Percentiles rank a stretch among this genome's conserved stretches.
Conservation (phyloP, 148 eudicot species). For the Vaccinium corymbosum region DNA sequence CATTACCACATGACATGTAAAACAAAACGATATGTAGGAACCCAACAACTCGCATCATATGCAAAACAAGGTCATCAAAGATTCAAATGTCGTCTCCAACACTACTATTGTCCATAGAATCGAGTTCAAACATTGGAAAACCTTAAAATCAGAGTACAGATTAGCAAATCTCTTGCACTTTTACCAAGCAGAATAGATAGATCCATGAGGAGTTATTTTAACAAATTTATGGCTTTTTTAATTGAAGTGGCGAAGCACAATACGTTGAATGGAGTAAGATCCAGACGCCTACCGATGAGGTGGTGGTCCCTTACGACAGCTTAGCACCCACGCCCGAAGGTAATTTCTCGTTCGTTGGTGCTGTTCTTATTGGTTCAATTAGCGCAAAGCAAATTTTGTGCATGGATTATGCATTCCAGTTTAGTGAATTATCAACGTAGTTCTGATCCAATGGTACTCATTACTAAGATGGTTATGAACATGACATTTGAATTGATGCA, state of each 20-base stretch:
- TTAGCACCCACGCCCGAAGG: constrained; percentile 67
- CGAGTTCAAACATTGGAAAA: background rate
- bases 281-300: constrained; percentile 87
- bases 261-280: constrained; percentile 93
- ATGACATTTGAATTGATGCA: constrained; percentile 34
- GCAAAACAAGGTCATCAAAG: too few relatives aligned
- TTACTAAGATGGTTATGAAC: background rate
- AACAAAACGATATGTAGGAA: too few relatives aligned
- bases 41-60: too few relatives aligned
- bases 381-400: background rate
- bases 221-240: background rate
- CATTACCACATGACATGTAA: too few relatives aligned
- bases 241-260: constrained; percentile 73
- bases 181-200: background rate
- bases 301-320: constrained; percentile 81
- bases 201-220: background rate
- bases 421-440: background rate
- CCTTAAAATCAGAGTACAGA: background rate
- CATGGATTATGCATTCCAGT: background rate
- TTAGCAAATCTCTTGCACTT: background rate
- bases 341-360: constrained; percentile 11
- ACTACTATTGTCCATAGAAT: too few relatives aligned
- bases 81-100: too few relatives aligned
- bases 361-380: background rate
- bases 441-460: background rate